These are phyloP conservation scores for Nothopassalora personata DNA, from an alignment of 2,329 filamentous ascomycete species.

Conservation along the genomic window DNA sequence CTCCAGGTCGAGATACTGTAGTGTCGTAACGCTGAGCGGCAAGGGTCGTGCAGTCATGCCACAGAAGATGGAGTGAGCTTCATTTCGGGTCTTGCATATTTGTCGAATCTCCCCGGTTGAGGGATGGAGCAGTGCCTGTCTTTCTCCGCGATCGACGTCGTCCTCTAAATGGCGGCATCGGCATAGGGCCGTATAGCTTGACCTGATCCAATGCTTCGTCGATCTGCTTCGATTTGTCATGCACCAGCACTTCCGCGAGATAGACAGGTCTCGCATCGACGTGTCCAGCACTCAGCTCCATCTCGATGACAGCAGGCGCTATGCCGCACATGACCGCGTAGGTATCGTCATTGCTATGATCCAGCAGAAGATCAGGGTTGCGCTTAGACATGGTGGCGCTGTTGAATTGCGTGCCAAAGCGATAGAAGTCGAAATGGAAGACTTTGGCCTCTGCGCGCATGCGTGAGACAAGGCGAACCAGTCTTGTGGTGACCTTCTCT, in stretches of 20 bases:
- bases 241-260: neutral
- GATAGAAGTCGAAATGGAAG: constrained; percentile 6
- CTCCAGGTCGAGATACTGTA: too few species aligned
- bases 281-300: neutral
- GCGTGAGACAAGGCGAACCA: constrained; percentile 8
- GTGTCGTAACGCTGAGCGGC: too few species aligned
- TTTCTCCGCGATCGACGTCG: neutral
- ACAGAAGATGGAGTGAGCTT: neutral
- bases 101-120: neutral
- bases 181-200: neutral
- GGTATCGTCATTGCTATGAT: neutral
- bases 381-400: neutral
- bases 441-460: constrained; percentile 9
- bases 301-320: neutral
- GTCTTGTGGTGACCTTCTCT: constrained; percentile 1
- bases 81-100: neutral
- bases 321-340: neutral
- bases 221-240: neutral
- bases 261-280: neutral
- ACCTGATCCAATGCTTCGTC: neutral
- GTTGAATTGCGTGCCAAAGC: constrained; percentile 3
- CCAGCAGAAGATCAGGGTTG: neutral
- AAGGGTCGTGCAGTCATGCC: too few species aligned
- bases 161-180: neutral
- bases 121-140: neutral